Conservation (phyloP, 352 stramenopile species). For the Pythium coloratum region DNA sequence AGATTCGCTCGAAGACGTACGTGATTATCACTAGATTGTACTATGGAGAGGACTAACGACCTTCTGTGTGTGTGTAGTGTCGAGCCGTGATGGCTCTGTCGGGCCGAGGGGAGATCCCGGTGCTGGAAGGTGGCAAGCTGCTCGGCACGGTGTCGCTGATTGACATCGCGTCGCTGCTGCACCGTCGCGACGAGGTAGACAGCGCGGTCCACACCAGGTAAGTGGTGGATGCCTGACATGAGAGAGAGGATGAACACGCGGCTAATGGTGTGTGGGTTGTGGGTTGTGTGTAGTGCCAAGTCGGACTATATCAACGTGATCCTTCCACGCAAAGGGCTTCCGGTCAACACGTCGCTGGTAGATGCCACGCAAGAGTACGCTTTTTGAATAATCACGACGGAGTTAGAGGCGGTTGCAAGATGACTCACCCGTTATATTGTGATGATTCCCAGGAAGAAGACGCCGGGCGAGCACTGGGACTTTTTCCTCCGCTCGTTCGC, state of each 20-base stretch:
- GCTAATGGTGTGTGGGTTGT: conserved; percentile 16
- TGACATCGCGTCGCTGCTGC: conserved; percentile 74
- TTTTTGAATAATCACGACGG: not conserved
- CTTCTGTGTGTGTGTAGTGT: conserved; percentile 38
- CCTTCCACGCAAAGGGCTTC: conserved; percentile 74
- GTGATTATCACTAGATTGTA: too few species aligned
- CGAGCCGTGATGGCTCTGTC: conserved; percentile 78
- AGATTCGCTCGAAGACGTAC: conserved; percentile 73
- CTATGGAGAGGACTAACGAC: too few species aligned
- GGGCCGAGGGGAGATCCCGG: conserved; percentile 60
- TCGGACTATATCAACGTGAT: conserved; percentile 90
- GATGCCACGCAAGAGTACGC: conserved; percentile 31
- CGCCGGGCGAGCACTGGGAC: conserved; percentile 36
- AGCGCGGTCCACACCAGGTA: conserved; percentile 54
- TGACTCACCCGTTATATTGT: not conserved
- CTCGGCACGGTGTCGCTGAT: conserved; percentile 79
- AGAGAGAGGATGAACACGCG: not conserved
- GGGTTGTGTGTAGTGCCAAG: conserved; percentile 63
- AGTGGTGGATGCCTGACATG: not conserved
- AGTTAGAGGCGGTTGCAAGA: not conserved
- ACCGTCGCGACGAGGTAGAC: conserved; percentile 57
- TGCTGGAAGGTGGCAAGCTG: conserved; percentile 67
- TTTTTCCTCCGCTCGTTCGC: conserved; percentile 74
- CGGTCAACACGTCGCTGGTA: conserved; percentile 56
- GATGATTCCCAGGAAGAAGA: not conserved